Percentiles rank a stretch among this genome's conserved stretches.
Evolutionary conservation across 371 early-diverging fungal species (phyloP).

Genomic region (Cladochytrium tenue): DNA sequence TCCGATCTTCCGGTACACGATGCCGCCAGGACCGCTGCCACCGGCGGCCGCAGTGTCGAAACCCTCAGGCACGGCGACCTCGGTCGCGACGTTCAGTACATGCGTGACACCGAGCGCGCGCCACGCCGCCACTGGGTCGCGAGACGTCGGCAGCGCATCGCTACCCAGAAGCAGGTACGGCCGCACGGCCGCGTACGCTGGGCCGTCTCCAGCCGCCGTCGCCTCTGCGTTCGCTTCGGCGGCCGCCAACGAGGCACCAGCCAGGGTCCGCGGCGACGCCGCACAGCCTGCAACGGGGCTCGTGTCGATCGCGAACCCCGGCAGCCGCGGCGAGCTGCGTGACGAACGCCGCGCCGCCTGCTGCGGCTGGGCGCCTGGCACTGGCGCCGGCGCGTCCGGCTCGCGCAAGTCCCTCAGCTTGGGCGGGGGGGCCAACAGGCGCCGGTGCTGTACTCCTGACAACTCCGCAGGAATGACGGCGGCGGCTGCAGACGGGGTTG

Average conservation of each 20-base stretch:
- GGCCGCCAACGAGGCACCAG: conserved; percentile 1
- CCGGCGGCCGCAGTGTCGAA: conserved; percentile 5
- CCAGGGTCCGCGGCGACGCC: not conserved
- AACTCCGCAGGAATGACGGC: too few relatives aligned
- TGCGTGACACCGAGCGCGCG: conserved; percentile 47
- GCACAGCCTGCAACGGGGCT: not conserved
- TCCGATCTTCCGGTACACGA: conserved; percentile 34
- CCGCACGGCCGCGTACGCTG: conserved; percentile 27
- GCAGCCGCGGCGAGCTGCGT: not conserved
- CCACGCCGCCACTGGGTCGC: conserved; percentile 31
- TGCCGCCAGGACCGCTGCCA: conserved; percentile 12
- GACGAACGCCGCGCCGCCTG: too few relatives aligned
- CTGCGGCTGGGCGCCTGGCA: not conserved
- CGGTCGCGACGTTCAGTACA: conserved; percentile 53
- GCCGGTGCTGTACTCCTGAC: too few relatives aligned
- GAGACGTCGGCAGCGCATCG: conserved; percentile 39
- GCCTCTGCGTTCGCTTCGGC: not conserved
- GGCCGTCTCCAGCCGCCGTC: not conserved
- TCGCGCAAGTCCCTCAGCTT: too few relatives aligned
- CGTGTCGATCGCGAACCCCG: not conserved
- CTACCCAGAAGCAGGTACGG: conserved; percentile 40
- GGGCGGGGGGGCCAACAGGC: too few relatives aligned
- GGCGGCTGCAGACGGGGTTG: too few relatives aligned
- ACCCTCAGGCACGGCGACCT: conserved; percentile 30
- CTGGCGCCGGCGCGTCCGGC: too few relatives aligned